A percentile compares a stretch with the other conserved stretches of the same genome.
Conservation (phyloP, 805 yeast genomes). For the Wickerhamiella allomyrinae region DNA sequence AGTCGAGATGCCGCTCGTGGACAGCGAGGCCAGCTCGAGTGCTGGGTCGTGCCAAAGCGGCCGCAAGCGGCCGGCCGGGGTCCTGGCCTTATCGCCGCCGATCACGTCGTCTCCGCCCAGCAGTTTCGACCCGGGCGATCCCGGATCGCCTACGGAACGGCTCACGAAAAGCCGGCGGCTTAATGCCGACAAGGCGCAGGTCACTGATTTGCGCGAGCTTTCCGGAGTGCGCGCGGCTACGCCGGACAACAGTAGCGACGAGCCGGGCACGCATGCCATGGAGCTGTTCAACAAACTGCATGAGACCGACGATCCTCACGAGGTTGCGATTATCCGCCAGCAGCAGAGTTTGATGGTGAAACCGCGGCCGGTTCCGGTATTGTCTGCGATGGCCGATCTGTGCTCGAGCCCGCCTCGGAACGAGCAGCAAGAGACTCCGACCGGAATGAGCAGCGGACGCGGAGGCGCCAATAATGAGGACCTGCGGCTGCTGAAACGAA, state of each 20-base stretch:
- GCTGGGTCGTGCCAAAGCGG: too few species aligned
- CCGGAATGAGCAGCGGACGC: too few species aligned
- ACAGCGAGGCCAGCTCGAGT: background rate
- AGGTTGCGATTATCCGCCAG: background rate
- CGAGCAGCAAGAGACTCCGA: background rate
- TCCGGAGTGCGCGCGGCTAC: background rate
- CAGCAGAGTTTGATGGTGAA: background rate
- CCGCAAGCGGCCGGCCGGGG: background rate
- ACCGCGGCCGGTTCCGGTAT: background rate
- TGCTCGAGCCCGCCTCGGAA: constrained; percentile 3
- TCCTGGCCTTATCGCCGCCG: background rate
- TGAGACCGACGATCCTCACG: background rate
- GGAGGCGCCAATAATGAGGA: too few species aligned
- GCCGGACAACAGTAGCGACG: constrained; percentile 2
- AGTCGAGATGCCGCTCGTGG: background rate
- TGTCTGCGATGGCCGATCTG: constrained; percentile 2
- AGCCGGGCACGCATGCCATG: constrained; percentile 5
- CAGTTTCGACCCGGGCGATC: background rate
- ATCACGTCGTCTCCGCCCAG: constrained; percentile 1
- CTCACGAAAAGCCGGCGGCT: background rate
- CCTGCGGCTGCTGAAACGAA: background rate
- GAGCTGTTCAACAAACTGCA: constrained; percentile 4
- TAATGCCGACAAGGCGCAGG: background rate
- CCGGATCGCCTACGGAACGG: background rate
- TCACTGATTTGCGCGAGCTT: background rate